Conservation (phyloP, 768 basidiomycete genomes). For the Phaeotremella skinneri region DNA sequence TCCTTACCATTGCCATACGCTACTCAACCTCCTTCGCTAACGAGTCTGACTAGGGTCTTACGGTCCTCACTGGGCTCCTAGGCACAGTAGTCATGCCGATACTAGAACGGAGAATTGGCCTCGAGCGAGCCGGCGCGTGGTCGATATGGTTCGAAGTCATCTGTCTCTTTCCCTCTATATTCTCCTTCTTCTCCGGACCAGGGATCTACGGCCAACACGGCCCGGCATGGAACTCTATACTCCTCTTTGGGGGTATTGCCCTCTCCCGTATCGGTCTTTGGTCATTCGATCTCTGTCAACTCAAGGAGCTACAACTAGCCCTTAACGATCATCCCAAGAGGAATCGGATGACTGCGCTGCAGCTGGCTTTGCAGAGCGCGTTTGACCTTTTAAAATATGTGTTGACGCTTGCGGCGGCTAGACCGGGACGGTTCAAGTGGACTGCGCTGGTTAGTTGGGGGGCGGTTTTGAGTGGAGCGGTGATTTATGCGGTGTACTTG, state of each 20-base stretch:
- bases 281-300: slow-evolving; percentile 50
- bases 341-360: slow-evolving; percentile 45
- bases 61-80: slow-evolving; percentile 42
- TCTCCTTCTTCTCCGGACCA: slow-evolving; percentile 45
- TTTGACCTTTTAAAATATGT: slow-evolving; percentile 49
- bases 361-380: slow-evolving; percentile 43
- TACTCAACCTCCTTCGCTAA: slow-evolving; percentile 1
- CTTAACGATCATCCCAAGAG: slow-evolving; percentile 43
- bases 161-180: slow-evolving; percentile 40
- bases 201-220: slow-evolving; percentile 35
- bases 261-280: slow-evolving; percentile 48
- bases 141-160: slow-evolving; percentile 46
- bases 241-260: slow-evolving; percentile 42
- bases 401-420: slow-evolving; percentile 34
- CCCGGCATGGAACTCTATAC: slow-evolving; percentile 29
- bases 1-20: background rate
- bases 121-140: slow-evolving; percentile 50
- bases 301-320: slow-evolving; percentile 46
- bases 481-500: slow-evolving; percentile 38
- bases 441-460: slow-evolving; percentile 44
- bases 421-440: slow-evolving; percentile 42
- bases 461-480: slow-evolving; percentile 33
- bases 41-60: slow-evolving; percentile 30
- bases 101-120: slow-evolving; percentile 38
- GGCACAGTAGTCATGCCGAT: slow-evolving; percentile 50